Evolutionary conservation across 345 rosid species (phyloP).

Genomic region (Durio zibethinus): DNA sequence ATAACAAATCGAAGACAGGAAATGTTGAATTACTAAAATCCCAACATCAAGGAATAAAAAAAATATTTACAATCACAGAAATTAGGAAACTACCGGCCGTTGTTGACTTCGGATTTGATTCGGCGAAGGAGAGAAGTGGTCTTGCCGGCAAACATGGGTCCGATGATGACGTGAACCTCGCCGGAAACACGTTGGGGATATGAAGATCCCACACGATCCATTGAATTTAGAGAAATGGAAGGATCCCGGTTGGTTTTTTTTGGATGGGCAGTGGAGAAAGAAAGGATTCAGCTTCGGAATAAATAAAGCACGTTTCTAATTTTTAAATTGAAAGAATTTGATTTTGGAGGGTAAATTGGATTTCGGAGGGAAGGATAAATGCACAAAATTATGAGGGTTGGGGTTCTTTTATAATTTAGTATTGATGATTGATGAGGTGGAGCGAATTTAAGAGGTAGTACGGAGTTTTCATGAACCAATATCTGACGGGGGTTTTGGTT

Average conservation of each 20-base stretch:
- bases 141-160: slow-evolving; percentile 96
- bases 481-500: too few species aligned
- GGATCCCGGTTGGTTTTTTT: background rate
- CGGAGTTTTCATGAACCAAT: too few species aligned
- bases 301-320: background rate
- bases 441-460: background rate
- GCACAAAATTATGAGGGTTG: background rate
- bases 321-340: background rate
- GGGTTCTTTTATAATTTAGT: too few species aligned
- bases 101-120: slow-evolving; percentile 52
- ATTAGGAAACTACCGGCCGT: slow-evolving; percentile 61
- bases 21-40: background rate
- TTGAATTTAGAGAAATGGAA: slow-evolving; percentile 20
- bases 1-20: background rate
- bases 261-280: background rate
- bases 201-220: slow-evolving; percentile 9
- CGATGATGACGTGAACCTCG: slow-evolving; percentile 73
- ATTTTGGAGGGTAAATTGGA: slow-evolving; percentile 28
- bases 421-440: background rate
- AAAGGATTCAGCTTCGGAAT: background rate
- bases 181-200: slow-evolving; percentile 30
- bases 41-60: background rate
- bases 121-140: slow-evolving; percentile 92
- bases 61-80: too few species aligned
- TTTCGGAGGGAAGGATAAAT: slow-evolving; percentile 2